Base-by-base conservation (phyloP, 495 filamentous ascomycete species). In the Daldinia decipiens region DNA sequence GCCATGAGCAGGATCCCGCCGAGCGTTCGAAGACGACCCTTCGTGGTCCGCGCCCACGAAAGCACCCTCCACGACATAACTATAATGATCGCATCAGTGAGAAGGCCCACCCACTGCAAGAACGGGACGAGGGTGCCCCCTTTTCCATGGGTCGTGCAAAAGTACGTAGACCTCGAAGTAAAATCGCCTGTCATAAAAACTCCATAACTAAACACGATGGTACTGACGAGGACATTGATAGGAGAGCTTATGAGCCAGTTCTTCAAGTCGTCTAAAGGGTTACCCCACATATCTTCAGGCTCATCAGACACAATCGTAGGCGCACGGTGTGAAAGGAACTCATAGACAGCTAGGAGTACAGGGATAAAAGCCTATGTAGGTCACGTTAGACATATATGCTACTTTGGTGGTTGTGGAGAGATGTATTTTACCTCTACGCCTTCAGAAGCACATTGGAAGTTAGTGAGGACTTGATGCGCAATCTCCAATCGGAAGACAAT, bases 41-140 rank as follows among this genome's bases (percentile, higher is more conserved):
- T 82, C 21, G 80, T 82, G 0, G 82, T 82, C 40, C 82, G 72
- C 6, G 79, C 69, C 82, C 82, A 84, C 40, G 81, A 80, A n/a
- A 85, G 73, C 11, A 83, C 75, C 13, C 82, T 79, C 82, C 82
- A 84, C 5, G 71, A 21, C 21, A 82, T 63, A 21, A 82, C 69
- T 57, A 79, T 60, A 63, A 84, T 80, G 57, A 69, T 45, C 8
- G 78, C 76, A 62, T 85, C 82, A 27, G 80, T 73, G 21, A 79
- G 39, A n/a, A 85, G 70, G 17, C 81, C 79, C 34, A 71, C 3
- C 73, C 77, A 79, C 57, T 85, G 82, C 0, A 78, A 59, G 12
- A 73, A 59, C 6, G 79, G 55, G 5, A 78, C 69, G 12, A 76
- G 55, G 15, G 68, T 68, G 15, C 66, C 65, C 19, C 61, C 61